Percentiles rank a stretch among this genome's conserved stretches.
phyloP scores from a whole-genome alignment of 495 filamentous ascomycete genomes.

The Amniculicola lignicola region DNA sequence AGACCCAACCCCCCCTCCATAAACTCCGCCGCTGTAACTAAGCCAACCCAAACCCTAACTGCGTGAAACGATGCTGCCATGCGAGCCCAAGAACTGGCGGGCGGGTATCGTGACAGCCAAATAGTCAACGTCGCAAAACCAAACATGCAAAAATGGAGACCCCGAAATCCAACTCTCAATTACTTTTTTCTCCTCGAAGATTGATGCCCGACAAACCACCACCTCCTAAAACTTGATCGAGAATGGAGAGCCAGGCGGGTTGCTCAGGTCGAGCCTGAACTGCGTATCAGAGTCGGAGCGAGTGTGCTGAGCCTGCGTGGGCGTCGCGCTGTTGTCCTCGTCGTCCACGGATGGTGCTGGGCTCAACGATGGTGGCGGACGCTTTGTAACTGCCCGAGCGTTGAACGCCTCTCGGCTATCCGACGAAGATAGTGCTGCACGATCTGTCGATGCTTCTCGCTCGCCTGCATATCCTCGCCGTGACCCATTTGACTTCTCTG shows the following conservation, averaged over 20 bases:
- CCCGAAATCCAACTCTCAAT: slow-evolving; percentile 20
- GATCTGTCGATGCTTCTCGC: slow-evolving; percentile 21
- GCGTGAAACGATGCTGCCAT: slow-evolving; percentile 13
- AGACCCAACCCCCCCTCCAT: neutral
- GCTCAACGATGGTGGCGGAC: slow-evolving; percentile 16
- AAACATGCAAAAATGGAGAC: slow-evolving; percentile 14
- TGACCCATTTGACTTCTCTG: slow-evolving; percentile 6
- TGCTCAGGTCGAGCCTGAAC: slow-evolving; percentile 24
- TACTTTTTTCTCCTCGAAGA: slow-evolving; percentile 2
- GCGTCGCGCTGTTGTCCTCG: slow-evolving; percentile 33
- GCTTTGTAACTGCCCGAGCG: slow-evolving; percentile 19
- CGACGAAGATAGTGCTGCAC: slow-evolving; percentile 30
- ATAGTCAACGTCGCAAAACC: slow-evolving; percentile 9
- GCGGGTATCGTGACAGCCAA: slow-evolving; percentile 28
- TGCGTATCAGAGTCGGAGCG: slow-evolving; percentile 12
- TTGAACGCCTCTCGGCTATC: slow-evolving; percentile 31
- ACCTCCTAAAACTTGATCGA: slow-evolving; percentile 27
- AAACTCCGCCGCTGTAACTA: slow-evolving; percentile 20
- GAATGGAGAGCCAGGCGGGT: slow-evolving; percentile 29
- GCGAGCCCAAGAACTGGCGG: slow-evolving; percentile 4
- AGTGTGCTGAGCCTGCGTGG: slow-evolving; percentile 30
- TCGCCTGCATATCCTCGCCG: slow-evolving; percentile 4
- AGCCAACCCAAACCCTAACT: neutral
- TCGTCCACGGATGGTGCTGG: slow-evolving; percentile 17
- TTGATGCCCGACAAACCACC: neutral